A percentile compares a stretch with the other conserved stretches of the same genome.
These are phyloP conservation scores for Penicillium sp. DNA, from an alignment of 2,329 filamentous ascomycete genomes.

Conservation along the genomic window DNA sequence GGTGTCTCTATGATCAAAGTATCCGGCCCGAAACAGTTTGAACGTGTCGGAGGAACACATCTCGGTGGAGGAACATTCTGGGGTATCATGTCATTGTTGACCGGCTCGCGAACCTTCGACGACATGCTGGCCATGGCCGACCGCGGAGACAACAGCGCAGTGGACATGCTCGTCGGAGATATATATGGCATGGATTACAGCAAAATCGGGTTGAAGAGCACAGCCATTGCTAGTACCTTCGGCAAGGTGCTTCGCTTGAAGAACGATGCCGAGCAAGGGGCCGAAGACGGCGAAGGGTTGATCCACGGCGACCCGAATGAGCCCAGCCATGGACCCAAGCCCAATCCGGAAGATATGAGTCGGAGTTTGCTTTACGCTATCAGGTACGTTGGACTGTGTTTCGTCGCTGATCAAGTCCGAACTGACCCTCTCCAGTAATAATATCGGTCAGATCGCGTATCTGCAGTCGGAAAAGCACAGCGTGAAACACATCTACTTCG, in stretches of 20 bases:
- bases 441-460: conserved; percentile 96
- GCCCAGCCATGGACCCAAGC: conserved; percentile 49
- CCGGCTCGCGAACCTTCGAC: conserved; percentile 92
- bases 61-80: conserved; percentile 96
- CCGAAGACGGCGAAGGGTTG: conserved; percentile 69
- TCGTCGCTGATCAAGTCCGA: not conserved
- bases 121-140: conserved; percentile 95
- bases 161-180: conserved; percentile 96
- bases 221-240: conserved; percentile 92
- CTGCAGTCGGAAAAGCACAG: conserved; percentile 95
- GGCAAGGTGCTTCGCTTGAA: conserved; percentile 97
- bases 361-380: conserved; percentile 91
- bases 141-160: conserved; percentile 83
- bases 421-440: conserved; percentile 65
- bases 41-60: conserved; percentile 92
- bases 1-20: conserved; percentile 98
- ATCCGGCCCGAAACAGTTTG: conserved; percentile 79
- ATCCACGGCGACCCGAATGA: conserved; percentile 49
- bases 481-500: conserved; percentile 93
- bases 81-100: conserved; percentile 88
- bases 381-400: conserved; percentile 46
- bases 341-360: conserved; percentile 82
- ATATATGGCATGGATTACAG: conserved; percentile 96
- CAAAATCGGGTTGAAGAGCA: conserved; percentile 95
- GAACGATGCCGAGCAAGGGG: conserved; percentile 74